Conservation (phyloP, 176 grass and related monocot species). For the Raddia guianensis region DNA sequence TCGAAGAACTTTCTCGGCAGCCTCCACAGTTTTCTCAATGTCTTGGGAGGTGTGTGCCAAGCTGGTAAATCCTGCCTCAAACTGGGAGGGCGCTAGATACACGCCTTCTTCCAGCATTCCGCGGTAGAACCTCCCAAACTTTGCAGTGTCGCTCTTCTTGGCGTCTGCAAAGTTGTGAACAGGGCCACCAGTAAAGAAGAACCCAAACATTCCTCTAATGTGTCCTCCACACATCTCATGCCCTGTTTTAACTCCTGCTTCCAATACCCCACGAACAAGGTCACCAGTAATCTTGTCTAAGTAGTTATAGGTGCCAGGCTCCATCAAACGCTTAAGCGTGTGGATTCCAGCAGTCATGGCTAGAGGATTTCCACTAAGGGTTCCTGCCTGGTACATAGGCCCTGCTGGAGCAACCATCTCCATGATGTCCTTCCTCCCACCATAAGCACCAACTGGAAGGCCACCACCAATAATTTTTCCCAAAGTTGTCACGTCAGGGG, state of each 20-base stretch:
- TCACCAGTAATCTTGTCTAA: constrained; percentile 88
- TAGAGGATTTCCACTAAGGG: constrained; percentile 95
- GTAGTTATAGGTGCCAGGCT: constrained; percentile 77
- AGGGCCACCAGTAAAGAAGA: constrained; percentile 78
- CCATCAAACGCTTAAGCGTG: constrained; percentile 75
- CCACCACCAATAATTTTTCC: constrained; percentile 95
- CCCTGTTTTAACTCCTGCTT: constrained; percentile 65
- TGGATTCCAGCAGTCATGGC: constrained; percentile 99
- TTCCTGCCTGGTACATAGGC: constrained; percentile 98
- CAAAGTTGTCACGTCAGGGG: constrained; percentile 88
- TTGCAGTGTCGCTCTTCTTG: constrained; percentile 83
- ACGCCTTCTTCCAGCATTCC: constrained; percentile 98
- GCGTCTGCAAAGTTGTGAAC: constrained; percentile 87
- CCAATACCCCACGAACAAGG: constrained; percentile 73
- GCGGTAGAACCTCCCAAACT: constrained; percentile 88
- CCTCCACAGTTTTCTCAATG: constrained; percentile 74
- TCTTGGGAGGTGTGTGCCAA: constrained; percentile 82
- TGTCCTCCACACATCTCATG: constrained; percentile 96
- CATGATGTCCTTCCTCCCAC: constrained; percentile 96
- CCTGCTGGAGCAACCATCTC: constrained; percentile 94
- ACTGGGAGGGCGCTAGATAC: constrained; percentile 92
- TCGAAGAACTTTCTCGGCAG: constrained; percentile 81
- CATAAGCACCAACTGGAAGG: constrained; percentile 94
- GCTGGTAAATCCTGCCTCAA: constrained; percentile 95
- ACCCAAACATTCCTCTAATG: constrained; percentile 90